Evolutionary conservation across 78 protist genomes (phyloP).

Genomic region (Planoprotostelium fungivorum): DNA sequence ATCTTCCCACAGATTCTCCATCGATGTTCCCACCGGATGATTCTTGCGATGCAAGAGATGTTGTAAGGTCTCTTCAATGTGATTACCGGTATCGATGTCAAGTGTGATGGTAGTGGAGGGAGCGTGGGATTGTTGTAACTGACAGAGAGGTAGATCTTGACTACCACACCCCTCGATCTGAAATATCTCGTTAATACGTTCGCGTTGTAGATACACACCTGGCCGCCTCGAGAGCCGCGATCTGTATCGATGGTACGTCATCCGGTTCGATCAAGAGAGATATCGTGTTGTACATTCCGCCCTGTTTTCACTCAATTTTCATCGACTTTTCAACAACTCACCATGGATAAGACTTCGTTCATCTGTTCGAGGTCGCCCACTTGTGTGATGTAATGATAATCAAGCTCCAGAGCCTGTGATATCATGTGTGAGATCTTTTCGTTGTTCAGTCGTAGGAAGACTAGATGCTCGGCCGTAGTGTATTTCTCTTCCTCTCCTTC

Average conservation of each 20-base stretch:
- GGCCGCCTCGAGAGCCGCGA: neutral
- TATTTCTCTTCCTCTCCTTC: neutral
- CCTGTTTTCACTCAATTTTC: neutral
- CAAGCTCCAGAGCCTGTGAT: neutral
- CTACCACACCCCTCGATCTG: neutral
- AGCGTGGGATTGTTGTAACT: neutral
- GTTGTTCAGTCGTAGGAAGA: neutral
- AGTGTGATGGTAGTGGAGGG: neutral
- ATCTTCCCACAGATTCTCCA: neutral
- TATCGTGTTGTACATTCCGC: neutral
- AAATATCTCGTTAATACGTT: neutral
- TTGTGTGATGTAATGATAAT: no score
- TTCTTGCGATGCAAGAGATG: neutral
- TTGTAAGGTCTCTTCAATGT: neutral
- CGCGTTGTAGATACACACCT: neutral
- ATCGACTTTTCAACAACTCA: neutral
- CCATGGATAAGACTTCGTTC: neutral
- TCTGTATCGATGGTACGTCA: neutral
- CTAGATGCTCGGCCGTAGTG: neutral
- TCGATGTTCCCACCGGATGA: neutral
- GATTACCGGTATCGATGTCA: neutral
- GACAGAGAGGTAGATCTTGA: neutral
- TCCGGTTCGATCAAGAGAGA: neutral
- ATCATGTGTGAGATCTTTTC: neutral
- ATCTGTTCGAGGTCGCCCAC: neutral